Percentiles rank a stretch among this genome's conserved stretches.
Conservation (phyloP, 805 yeast genomes). For the Saitoella complicata region DNA sequence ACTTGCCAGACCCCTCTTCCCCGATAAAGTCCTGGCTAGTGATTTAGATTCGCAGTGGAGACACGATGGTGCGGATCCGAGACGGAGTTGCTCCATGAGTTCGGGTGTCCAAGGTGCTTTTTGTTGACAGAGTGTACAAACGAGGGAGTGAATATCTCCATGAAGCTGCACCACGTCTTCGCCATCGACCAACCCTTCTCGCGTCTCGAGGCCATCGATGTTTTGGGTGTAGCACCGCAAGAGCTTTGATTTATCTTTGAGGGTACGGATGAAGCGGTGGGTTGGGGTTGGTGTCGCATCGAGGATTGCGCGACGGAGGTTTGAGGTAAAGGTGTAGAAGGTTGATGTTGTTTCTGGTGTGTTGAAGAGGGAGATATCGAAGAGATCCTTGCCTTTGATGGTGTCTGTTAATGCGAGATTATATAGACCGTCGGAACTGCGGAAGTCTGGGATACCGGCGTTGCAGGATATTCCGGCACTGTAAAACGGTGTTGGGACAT, state of each 20-base stretch:
- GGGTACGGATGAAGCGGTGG: conserved; percentile 51
- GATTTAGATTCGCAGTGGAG: conserved; percentile 44
- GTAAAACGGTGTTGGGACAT: not conserved
- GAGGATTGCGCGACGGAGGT: conserved; percentile 45
- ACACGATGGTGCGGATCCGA: conserved; percentile 66
- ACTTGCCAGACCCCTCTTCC: conserved; percentile 59
- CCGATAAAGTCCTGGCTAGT: conserved; percentile 40
- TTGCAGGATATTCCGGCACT: conserved; percentile 96
- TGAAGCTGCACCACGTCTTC: conserved; percentile 34
- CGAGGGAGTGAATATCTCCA: conserved; percentile 64
- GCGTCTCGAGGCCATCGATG: conserved; percentile 72
- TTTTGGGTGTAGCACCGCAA: conserved; percentile 87
- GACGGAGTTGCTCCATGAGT: conserved; percentile 30
- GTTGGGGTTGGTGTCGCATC: conserved; percentile 69
- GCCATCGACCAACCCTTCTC: conserved; percentile 47
- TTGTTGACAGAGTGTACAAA: conserved; percentile 57
- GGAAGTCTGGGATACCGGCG: conserved; percentile 93
- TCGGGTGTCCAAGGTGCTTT: conserved; percentile 46
- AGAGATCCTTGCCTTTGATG: conserved; percentile 76
- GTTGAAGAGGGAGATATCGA: conserved; percentile 70
- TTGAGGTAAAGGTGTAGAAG: conserved; percentile 85
- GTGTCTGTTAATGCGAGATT: conserved; percentile 48
- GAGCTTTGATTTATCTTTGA: conserved; percentile 48
- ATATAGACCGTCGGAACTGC: conserved; percentile 73
- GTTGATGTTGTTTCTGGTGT: conserved; percentile 45